phyloP scores from a whole-genome alignment of 2,329 filamentous ascomycete genomes.

The Penicillium sp. region DNA sequence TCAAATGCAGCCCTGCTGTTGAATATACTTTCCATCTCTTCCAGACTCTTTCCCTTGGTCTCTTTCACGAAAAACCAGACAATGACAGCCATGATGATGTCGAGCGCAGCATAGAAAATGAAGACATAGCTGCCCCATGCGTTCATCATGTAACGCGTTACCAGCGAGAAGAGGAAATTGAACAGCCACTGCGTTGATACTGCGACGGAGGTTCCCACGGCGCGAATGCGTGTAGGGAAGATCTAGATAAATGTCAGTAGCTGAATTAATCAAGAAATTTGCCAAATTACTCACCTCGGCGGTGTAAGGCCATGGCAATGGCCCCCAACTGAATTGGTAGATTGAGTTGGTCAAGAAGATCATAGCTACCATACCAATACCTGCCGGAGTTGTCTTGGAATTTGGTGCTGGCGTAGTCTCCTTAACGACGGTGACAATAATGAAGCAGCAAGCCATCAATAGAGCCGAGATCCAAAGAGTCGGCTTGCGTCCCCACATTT shows the following conservation, averaged over 20 bases:
- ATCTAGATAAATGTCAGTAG: conserved; percentile 25
- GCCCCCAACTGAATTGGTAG: conserved; percentile 39
- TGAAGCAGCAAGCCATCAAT: conserved; percentile 55
- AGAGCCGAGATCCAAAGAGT: conserved; percentile 51
- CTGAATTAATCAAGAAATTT: not conserved
- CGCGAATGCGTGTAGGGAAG: conserved; percentile 43
- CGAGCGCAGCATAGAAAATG: conserved; percentile 43
- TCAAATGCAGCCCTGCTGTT: conserved; percentile 27
- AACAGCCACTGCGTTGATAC: conserved; percentile 43
- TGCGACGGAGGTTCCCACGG: conserved; percentile 40
- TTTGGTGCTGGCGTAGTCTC: conserved; percentile 44
- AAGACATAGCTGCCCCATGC: conserved; percentile 44
- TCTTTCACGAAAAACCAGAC: conserved; percentile 45
- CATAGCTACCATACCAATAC: conserved; percentile 53
- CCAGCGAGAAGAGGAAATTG: conserved; percentile 46
- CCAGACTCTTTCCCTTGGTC: conserved; percentile 40
- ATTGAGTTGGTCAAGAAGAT: conserved; percentile 41
- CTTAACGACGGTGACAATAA: conserved; percentile 52
- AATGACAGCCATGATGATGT: conserved; percentile 35
- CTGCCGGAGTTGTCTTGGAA: conserved; percentile 34
- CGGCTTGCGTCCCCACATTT: conserved; percentile 52
- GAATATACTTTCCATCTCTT: conserved; percentile 41
- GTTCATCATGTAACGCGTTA: conserved; percentile 45
- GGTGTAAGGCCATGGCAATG: conserved; percentile 40
- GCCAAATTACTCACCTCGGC: conserved; percentile 22